Percentiles rank a stretch among this genome's conserved stretches.
Evolutionary conservation across 352 stramenopile genomes (phyloP).

Genomic region (Globisporangium abappressorium): DNA sequence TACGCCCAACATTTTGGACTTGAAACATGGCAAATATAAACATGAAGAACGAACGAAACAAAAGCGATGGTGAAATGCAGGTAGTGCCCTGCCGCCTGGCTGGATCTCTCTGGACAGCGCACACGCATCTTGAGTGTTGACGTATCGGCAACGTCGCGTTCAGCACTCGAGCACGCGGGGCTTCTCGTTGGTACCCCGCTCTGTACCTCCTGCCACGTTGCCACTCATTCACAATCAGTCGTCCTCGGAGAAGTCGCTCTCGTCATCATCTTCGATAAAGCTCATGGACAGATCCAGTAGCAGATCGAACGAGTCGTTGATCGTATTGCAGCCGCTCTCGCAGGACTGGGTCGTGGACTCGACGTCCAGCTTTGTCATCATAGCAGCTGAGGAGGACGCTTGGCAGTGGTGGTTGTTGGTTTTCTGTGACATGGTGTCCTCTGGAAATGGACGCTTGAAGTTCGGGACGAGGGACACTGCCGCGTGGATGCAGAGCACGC

Average conservation of each 20-base stretch:
- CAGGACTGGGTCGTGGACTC: neutral
- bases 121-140: too few relatives aligned
- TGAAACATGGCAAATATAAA: too few relatives aligned
- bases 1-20: too few relatives aligned
- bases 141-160: too few relatives aligned
- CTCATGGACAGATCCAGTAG: neutral
- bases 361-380: neutral
- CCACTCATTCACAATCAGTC: neutral
- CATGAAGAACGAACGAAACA: too few relatives aligned
- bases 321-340: neutral
- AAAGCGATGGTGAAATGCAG: too few relatives aligned
- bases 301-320: neutral
- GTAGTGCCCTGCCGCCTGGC: too few relatives aligned
- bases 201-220: neutral
- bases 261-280: neutral
- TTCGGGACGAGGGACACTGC: neutral
- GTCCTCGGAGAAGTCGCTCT: conserved; percentile 3
- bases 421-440: neutral
- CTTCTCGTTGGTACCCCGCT: too few relatives aligned
- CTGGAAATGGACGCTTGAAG: neutral
- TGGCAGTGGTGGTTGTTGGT: neutral
- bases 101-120: too few relatives aligned
- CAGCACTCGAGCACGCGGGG: too few relatives aligned
- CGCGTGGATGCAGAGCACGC: neutral
- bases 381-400: neutral